Evolutionary conservation across 768 basidiomycete species (phyloP).

Genomic region (Kwoniella mangroviensis): DNA sequence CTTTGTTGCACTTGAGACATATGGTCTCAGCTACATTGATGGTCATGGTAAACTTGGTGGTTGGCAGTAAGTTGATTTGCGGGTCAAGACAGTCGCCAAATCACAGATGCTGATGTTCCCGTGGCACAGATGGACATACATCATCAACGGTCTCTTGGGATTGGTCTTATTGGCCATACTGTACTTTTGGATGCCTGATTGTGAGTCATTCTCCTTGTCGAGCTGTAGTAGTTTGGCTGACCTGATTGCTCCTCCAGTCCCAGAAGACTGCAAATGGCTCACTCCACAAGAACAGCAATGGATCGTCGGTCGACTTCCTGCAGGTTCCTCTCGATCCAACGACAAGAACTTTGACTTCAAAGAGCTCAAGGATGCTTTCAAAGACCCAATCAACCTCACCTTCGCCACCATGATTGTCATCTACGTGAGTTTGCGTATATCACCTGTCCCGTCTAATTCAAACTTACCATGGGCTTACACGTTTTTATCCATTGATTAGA

Average conservation of each 20-base stretch:
- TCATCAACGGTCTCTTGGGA: constrained; percentile 23
- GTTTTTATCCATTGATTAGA: background rate
- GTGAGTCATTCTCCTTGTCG: constrained; percentile 15
- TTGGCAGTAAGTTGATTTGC: constrained; percentile 38
- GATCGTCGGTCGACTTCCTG: constrained; percentile 39
- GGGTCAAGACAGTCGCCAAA: constrained; percentile 1
- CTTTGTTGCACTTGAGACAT: constrained; percentile 36
- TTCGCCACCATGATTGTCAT: constrained; percentile 21
- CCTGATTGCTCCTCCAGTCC: constrained; percentile 20
- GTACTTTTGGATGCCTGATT: constrained; percentile 26
- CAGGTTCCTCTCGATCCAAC: constrained; percentile 27
- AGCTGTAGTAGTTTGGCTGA: constrained; percentile 29
- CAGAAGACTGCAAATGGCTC: constrained; percentile 36
- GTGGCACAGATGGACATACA: constrained; percentile 17
- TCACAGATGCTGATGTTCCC: constrained; percentile 8
- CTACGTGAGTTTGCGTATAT: constrained; percentile 31
- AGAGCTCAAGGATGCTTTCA: constrained; percentile 31
- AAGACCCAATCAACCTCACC: constrained; percentile 2
- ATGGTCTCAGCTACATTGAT: constrained; percentile 37
- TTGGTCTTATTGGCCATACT: constrained; percentile 18
- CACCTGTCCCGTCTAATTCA: background rate
- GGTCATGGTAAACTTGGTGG: constrained; percentile 29
- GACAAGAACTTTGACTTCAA: constrained; percentile 36
- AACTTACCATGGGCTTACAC: too few relatives aligned
- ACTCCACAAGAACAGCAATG: constrained; percentile 33